Base-by-base conservation (phyloP, 2,329 filamentous ascomycete genomes). In the Colletotrichum limetticola region DNA sequence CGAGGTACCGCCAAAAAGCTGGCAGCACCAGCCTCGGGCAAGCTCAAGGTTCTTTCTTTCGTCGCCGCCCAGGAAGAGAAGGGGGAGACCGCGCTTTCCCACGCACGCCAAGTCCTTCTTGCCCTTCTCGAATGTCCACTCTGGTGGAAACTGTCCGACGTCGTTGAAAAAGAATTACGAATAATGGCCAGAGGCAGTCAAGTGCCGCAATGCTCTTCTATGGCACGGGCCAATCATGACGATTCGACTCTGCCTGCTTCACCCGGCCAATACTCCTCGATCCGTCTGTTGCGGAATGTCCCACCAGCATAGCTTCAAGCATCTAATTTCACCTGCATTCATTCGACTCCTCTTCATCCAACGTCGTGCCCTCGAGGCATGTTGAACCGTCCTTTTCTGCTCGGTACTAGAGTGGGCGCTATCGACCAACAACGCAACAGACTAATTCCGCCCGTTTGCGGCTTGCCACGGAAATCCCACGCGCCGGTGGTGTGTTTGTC, bases 101-200 rank as follows among this genome's bases (percentile, higher is more conserved):
- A 14, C 11, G 42, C 26, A 28, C 62, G 66, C 66, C 70, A 69
- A 64, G 66, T 64, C 60, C 30, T 59, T 28, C 37, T 37, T 7
- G 19, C 59, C 55, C 30, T 59, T 28, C 37, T 37, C 14, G 24
- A 53, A 52, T 30, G 26, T n/a, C 69, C 69, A 69, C 70, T 55
- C 49, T 24, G 58, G 66, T 72, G 69, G 69, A 72, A 72, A 72
- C 69, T 72, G 69, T 35, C 53, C 70, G 70, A 52, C 70, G 66
- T 69, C 55, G 56, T 56, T 46, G 42, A 64, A 30, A 37, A 42
- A 55, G 37, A 68, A 72, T 72, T 72, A 69, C 70, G 66, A 65
- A 72, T 65, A 69, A 70, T 72, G 70, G 66, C 70, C 70, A 72
- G 60, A 72, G 59, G 53, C 30, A n/a, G 11, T 32, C 24, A 66